Conservation (phyloP, 2,329 filamentous ascomycete genomes). For the Ophiostoma sp. region DNA sequence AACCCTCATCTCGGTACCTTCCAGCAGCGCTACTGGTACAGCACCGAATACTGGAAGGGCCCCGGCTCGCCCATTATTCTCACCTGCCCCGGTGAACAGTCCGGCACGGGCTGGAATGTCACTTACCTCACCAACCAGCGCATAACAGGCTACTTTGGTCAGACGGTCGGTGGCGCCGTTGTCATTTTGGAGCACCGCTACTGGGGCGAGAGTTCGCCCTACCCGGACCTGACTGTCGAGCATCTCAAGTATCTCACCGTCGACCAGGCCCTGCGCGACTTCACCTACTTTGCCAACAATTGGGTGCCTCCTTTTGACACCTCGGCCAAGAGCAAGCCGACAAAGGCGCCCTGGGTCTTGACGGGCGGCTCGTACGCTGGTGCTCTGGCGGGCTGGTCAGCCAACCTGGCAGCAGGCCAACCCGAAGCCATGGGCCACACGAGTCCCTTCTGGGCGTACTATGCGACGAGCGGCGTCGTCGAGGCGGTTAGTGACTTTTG, state of each 20-base stretch:
- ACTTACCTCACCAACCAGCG: constrained; percentile 51
- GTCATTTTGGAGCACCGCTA: constrained; percentile 47
- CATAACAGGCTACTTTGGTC: constrained; percentile 47
- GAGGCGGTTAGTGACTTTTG: constrained; percentile 54
- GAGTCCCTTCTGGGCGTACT: constrained; percentile 55
- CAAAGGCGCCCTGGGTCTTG: constrained; percentile 55
- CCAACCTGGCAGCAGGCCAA: not conserved
- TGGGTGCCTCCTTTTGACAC: constrained; percentile 54
- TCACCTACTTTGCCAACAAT: constrained; percentile 45
- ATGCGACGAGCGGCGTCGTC: constrained; percentile 56
- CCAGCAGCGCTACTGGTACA: constrained; percentile 45
- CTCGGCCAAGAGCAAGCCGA: constrained; percentile 44
- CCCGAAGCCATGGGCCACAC: not conserved
- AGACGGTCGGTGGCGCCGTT: constrained; percentile 43
- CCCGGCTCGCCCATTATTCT: constrained; percentile 44
- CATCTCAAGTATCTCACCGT: constrained; percentile 45
- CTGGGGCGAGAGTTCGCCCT: constrained; percentile 45
- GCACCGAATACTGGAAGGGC: constrained; percentile 43
- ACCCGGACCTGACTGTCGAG: constrained; percentile 37
- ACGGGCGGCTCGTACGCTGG: constrained; percentile 58
- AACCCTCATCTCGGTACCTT: constrained; percentile 46
- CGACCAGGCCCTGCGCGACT: constrained; percentile 44
- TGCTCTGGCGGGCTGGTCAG: constrained; percentile 46
- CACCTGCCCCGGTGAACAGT: constrained; percentile 42
- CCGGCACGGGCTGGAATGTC: constrained; percentile 27